Evolutionary conservation across 495 filamentous ascomycete species (phyloP).

Genomic region (Geopyxis carbonaria): DNA sequence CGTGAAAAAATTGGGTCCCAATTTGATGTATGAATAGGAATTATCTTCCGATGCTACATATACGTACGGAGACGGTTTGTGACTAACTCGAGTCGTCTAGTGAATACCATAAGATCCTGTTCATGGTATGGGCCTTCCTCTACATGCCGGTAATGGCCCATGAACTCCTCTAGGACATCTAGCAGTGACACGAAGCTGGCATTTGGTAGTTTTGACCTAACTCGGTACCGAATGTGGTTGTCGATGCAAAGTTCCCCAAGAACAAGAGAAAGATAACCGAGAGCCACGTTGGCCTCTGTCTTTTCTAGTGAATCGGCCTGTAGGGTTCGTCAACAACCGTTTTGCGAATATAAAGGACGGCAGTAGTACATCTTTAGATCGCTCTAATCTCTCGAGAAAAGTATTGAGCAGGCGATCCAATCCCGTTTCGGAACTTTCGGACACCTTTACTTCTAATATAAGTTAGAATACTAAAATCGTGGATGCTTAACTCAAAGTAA

Average conservation of each 20-base stretch:
- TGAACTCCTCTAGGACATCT: slow-evolving; percentile 73
- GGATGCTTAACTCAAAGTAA: no score
- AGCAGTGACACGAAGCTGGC: slow-evolving; percentile 45
- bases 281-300: slow-evolving; percentile 69
- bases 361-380: no score
- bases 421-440: no score
- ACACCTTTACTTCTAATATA: no score
- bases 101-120: neutral
- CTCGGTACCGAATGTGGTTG: slow-evolving; percentile 31
- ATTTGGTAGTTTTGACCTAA: slow-evolving; percentile 38
- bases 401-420: no score
- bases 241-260: slow-evolving; percentile 62
- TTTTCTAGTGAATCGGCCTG: slow-evolving; percentile 75
- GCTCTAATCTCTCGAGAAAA: no score
- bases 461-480: no score
- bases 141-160: slow-evolving; percentile 56
- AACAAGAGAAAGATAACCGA: slow-evolving; percentile 78
- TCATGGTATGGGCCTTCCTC: neutral
- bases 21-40: neutral
- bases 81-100: neutral
- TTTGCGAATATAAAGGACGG: no score
- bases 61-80: neutral
- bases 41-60: neutral
- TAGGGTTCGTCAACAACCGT: neutral
- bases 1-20: neutral